A percentile compares a stretch with the other conserved stretches of the same genome.
phyloP scores from a whole-genome alignment of 805 yeast species.

The Starmerella khaoyaiensis region DNA sequence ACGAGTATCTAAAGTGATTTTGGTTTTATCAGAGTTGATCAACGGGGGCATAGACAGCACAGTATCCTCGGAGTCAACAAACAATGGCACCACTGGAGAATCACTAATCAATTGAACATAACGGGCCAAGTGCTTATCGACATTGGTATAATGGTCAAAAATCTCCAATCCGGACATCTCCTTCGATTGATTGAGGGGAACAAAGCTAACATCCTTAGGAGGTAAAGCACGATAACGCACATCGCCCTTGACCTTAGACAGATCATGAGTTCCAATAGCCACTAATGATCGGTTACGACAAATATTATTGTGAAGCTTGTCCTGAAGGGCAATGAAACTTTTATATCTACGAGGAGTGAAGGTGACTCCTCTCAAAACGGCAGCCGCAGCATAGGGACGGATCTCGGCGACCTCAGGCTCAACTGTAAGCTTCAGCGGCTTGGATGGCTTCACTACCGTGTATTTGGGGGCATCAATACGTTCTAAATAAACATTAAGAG shows the following conservation, averaged over 20 bases:
- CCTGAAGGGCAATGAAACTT: conserved; percentile 91
- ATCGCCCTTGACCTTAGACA: conserved; percentile 65
- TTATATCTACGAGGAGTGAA: conserved; percentile 80
- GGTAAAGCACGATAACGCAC: conserved; percentile 76
- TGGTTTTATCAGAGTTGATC: conserved; percentile 83
- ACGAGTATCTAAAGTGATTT: conserved; percentile 69
- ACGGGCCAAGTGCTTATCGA: conserved; percentile 77
- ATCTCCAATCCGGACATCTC: conserved; percentile 60
- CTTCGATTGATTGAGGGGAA: conserved; percentile 32
- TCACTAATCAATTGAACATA: conserved; percentile 78
- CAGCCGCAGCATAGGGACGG: conserved; percentile 92
- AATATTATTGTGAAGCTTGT: conserved; percentile 84
- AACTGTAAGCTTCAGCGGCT: conserved; percentile 53
- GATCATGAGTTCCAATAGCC: conserved; percentile 97
- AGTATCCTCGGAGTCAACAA: conserved; percentile 58
- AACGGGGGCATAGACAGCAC: conserved; percentile 95
- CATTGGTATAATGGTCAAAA: conserved; percentile 74
- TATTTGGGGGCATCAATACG: conserved; percentile 50
- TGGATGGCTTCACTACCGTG: conserved; percentile 47
- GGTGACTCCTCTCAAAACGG: conserved; percentile 71
- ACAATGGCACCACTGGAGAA: conserved; percentile 82
- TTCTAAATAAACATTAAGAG: conserved; percentile 82
- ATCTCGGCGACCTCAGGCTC: conserved; percentile 57
- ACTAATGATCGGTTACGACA: conserved; percentile 96
- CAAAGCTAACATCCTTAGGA: conserved; percentile 58